Conservation (phyloP, 1,284 basidiomycete species). For the Ceraceosorus guamensis region DNA sequence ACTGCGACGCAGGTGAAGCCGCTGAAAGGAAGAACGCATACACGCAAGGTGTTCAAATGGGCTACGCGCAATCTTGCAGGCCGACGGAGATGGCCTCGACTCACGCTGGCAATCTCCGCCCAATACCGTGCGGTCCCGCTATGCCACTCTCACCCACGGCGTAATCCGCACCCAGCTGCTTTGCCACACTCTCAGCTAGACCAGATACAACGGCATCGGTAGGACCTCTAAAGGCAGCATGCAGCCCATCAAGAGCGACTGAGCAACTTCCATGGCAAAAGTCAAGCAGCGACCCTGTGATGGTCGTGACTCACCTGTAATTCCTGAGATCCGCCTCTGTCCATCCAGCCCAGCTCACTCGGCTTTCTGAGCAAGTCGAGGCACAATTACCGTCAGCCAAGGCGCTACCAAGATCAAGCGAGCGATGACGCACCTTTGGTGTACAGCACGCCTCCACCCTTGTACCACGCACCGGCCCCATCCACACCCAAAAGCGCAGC, state of each 20-base stretch:
- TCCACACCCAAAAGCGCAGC: conserved; percentile 7
- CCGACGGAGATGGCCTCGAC: background rate
- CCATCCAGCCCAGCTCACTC: background rate
- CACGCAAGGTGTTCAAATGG: background rate
- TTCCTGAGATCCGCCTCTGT: conserved; percentile 5
- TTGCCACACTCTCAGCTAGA: conserved; percentile 1
- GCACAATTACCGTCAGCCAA: no score
- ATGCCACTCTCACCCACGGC: conserved; percentile 3
- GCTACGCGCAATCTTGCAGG: background rate
- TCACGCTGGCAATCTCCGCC: conserved; percentile 6
- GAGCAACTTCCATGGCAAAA: background rate
- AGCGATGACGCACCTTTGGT: background rate
- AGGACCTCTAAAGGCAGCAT: background rate
- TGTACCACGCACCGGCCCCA: conserved; percentile 6
- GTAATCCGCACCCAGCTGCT: background rate
- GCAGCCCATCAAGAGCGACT: background rate
- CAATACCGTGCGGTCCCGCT: conserved; percentile 2
- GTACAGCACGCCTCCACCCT: conserved; percentile 7
- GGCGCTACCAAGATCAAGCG: no score
- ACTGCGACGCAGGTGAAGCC: background rate
- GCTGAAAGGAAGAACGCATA: background rate
- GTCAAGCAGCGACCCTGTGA: background rate
- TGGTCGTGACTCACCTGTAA: background rate
- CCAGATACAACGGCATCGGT: conserved; percentile 6
- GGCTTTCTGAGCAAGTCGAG: background rate